Evolutionary conservation across 108 stramenopile genomes (phyloP).

Genomic region (Asterionellopsis glacialis): DNA sequence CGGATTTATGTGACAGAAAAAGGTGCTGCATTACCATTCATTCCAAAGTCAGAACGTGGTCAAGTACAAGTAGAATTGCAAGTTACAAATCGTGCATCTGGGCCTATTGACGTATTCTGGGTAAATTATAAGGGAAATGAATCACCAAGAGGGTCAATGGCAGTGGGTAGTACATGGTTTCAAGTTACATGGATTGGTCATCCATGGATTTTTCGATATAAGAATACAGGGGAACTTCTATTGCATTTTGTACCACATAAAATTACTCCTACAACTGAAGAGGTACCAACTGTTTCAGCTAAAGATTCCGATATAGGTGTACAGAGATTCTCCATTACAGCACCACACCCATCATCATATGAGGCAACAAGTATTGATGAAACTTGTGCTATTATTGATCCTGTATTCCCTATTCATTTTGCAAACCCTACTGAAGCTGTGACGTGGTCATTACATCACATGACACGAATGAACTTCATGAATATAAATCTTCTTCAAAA

Average conservation of each 20-base stretch:
- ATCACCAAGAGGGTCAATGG: slow-evolving; percentile 44
- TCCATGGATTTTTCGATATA: slow-evolving; percentile 74
- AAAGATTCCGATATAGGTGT: slow-evolving; percentile 13
- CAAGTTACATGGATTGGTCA: slow-evolving; percentile 46
- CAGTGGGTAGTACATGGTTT: background rate
- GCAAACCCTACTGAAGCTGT: slow-evolving; percentile 24
- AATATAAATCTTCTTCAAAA: slow-evolving; percentile 27
- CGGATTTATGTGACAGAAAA: slow-evolving; percentile 49
- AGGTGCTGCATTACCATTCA: slow-evolving; percentile 45
- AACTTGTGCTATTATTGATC: slow-evolving; percentile 24
- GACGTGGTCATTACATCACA: slow-evolving; percentile 51
- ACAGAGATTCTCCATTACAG: slow-evolving; percentile 17
- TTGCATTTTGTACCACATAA: slow-evolving; percentile 67
- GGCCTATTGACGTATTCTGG: slow-evolving; percentile 58
- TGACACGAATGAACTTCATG: slow-evolving; percentile 31
- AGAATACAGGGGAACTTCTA: slow-evolving; percentile 19
- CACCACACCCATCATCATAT: background rate
- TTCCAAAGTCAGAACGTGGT: slow-evolving; percentile 68
- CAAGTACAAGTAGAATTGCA: slow-evolving; percentile 39
- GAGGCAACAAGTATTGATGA: no score
- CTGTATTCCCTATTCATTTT: slow-evolving; percentile 27
- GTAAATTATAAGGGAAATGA: slow-evolving; percentile 62
- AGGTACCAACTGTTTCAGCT: slow-evolving; percentile 25
- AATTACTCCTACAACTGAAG: slow-evolving; percentile 41
- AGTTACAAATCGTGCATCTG: slow-evolving; percentile 43